Evolutionary conservation across 108 stramenopile genomes (phyloP).

Genomic region (Licmophora abbreviata): DNA sequence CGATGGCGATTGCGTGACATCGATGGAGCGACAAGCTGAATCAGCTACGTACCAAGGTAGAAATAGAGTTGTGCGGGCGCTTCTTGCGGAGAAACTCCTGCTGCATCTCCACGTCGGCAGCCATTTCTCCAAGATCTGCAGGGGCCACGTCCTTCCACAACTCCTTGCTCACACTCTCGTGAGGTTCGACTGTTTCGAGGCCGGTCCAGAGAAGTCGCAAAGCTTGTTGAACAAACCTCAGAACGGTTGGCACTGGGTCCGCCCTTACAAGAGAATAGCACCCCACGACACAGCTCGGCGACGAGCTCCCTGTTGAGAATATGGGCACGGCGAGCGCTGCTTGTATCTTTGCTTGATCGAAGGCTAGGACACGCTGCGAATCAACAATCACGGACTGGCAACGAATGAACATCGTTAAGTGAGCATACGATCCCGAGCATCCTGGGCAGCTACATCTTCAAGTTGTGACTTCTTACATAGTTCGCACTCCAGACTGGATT

Average conservation of each 20-base stretch:
- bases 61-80: slow-evolving; percentile 37
- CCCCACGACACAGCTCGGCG: slow-evolving; percentile 67
- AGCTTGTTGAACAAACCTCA: slow-evolving; percentile 86
- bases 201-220: slow-evolving; percentile 73
- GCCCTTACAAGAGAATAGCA: slow-evolving; percentile 70
- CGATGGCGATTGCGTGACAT: too few relatives aligned
- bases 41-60: slow-evolving; percentile 3
- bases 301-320: slow-evolving; percentile 43
- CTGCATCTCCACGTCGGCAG: slow-evolving; percentile 87
- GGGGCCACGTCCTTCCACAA: slow-evolving; percentile 76
- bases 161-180: slow-evolving; percentile 54
- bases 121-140: slow-evolving; percentile 87
- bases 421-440: background rate
- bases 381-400: slow-evolving; percentile 56
- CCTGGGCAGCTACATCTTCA: too few relatives aligned
- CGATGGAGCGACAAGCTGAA: too few relatives aligned
- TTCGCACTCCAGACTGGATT: slow-evolving; percentile 87
- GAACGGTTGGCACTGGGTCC: slow-evolving; percentile 73
- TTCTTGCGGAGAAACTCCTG: slow-evolving; percentile 77
- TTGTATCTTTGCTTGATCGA: slow-evolving; percentile 53
- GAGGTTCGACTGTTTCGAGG: slow-evolving; percentile 66
- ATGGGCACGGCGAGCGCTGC: slow-evolving; percentile 80
- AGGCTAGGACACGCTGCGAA: slow-evolving; percentile 31
- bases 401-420: background rate
- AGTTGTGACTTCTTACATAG: too few relatives aligned